phyloP scores from a whole-genome alignment of 768 basidiomycete species.

The Auricularia sp. region DNA sequence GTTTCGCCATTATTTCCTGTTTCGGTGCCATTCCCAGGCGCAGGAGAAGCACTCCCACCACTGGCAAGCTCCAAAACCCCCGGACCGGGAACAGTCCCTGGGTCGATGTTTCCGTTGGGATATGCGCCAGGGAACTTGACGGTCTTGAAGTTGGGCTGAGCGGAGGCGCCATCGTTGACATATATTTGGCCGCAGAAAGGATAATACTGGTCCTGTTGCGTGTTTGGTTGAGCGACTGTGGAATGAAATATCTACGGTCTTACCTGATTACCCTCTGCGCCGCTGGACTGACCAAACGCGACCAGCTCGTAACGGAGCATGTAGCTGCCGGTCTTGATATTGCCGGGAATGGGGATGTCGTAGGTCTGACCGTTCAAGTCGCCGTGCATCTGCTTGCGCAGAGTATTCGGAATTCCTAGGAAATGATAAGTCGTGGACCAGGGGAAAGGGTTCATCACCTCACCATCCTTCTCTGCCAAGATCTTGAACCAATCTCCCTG shows the following conservation, averaged over 20 bases:
- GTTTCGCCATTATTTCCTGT: not conserved
- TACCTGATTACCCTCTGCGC: not conserved
- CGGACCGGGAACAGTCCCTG: not conserved
- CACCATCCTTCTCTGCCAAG: not conserved
- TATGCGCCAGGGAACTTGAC: not conserved
- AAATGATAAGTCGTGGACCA: not conserved
- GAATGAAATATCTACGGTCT: no score
- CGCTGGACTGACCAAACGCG: not conserved
- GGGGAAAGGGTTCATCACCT: not conserved
- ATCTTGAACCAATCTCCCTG: not conserved
- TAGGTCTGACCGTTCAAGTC: not conserved
- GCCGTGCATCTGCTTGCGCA: not conserved
- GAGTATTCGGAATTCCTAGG: not conserved
- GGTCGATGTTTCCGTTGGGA: not conserved
- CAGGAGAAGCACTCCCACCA: not conserved
- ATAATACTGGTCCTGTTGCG: not conserved
- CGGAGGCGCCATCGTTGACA: not conserved
- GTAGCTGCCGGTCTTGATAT: not conserved
- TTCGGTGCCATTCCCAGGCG: not conserved
- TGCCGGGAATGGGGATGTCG: not conserved
- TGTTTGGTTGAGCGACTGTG: no score
- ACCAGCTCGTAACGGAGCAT: not conserved
- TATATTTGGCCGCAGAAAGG: not conserved
- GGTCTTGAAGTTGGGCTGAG: not conserved
- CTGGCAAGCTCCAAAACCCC: not conserved